Evolutionary conservation across 169 alveolate genomes (phyloP).

Genomic region (Plasmodium coatneyi): DNA sequence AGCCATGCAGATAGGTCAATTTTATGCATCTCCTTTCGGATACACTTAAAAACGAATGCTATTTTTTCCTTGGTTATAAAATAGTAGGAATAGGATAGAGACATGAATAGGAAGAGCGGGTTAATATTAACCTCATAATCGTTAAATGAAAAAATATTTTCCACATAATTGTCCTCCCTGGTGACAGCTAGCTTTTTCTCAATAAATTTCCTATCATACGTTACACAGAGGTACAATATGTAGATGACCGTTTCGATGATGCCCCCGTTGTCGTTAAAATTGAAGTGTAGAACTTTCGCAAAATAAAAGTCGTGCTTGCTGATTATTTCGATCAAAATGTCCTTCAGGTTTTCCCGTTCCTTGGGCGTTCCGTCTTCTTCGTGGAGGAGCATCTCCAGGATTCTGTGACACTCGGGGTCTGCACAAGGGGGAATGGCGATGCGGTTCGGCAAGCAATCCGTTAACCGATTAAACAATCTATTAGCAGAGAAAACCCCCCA

Average conservation of each 20-base stretch:
- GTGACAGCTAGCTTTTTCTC: conserved; percentile 40
- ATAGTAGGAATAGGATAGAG: conserved; percentile 66
- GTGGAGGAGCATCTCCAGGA: conserved; percentile 40
- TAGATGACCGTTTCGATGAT: conserved; percentile 69
- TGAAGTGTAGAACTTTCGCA: conserved; percentile 41
- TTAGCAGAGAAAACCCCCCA: background rate
- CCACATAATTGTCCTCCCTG: conserved; percentile 46
- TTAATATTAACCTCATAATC: conserved; percentile 27
- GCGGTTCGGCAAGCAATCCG: background rate
- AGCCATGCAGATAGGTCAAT: conserved; percentile 33
- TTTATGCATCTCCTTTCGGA: conserved; percentile 57
- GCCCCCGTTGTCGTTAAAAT: conserved; percentile 67
- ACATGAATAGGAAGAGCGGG: conserved; percentile 63
- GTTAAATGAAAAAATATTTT: conserved; percentile 37
- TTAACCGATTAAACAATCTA: background rate
- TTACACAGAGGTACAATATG: conserved; percentile 47
- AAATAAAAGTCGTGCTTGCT: conserved; percentile 63
- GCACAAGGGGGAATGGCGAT: background rate
- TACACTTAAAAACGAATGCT: conserved; percentile 15
- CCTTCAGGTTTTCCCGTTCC: conserved; percentile 12
- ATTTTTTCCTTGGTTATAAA: conserved; percentile 58
- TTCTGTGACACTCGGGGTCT: conserved; percentile 52
- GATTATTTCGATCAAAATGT: conserved; percentile 52
- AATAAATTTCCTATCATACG: conserved; percentile 41
- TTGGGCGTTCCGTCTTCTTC: conserved; percentile 24